phyloP scores from a whole-genome alignment of 179 eudicot genomes.

The Sideroxylon spinosum region DNA sequence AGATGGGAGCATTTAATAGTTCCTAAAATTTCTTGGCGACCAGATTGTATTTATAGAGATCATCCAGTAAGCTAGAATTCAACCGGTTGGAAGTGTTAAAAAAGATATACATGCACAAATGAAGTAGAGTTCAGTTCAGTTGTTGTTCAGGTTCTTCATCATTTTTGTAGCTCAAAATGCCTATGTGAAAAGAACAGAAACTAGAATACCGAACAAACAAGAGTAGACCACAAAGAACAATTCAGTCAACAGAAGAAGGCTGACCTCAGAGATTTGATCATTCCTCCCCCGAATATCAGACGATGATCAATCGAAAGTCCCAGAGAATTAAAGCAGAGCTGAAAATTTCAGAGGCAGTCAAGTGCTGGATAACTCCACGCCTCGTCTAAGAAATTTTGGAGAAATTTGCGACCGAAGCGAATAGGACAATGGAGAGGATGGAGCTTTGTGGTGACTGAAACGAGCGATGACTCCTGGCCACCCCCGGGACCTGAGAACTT shows the following conservation, averaged over 20 bases:
- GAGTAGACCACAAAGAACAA: not conserved
- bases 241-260: not conserved
- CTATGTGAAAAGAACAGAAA: not conserved
- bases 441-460: not conserved
- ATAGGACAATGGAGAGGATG: not conserved
- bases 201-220: not conserved
- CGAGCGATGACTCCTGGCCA: not conserved
- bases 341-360: not conserved
- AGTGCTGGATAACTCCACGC: not conserved
- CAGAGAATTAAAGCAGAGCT: not conserved
- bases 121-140: not conserved
- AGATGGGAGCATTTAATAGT: not conserved
- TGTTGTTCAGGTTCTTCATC: not conserved
- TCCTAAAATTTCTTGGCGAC: not conserved
- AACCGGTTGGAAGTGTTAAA: not conserved
- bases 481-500: no score
- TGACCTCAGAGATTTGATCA: slow-evolving; percentile 1
- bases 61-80: not conserved
- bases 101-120: not conserved
- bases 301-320: not conserved
- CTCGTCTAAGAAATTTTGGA: not conserved
- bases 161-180: not conserved
- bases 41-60: not conserved
- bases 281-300: not conserved
- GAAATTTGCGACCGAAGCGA: not conserved